Percentiles rank a stretch among this genome's conserved stretches.
These are phyloP conservation scores for Teratosphaeria zuluensis DNA, from an alignment of 2,329 filamentous ascomycete species.

Conservation along the genomic window DNA sequence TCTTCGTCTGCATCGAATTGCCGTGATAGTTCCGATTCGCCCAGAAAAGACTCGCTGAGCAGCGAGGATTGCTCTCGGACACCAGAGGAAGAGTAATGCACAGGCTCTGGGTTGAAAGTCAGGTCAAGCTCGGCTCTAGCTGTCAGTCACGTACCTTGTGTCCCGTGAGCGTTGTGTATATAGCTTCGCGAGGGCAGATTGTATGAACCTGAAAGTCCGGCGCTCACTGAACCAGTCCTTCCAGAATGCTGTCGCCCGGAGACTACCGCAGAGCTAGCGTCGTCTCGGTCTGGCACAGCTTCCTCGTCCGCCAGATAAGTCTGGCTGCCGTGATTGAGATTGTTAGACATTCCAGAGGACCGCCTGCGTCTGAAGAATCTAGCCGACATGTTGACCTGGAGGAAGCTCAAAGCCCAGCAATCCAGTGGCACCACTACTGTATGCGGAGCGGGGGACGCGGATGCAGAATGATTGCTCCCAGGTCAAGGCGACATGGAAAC, in stretches of 20 bases:
- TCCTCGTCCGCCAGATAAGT: background rate
- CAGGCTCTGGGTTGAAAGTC: slow-evolving; percentile 31
- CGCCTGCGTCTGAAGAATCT: slow-evolving; percentile 1
- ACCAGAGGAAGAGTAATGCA: slow-evolving; percentile 29
- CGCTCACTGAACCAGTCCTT: slow-evolving; percentile 1
- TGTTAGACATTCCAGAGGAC: slow-evolving; percentile 1
- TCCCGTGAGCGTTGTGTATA: slow-evolving; percentile 23
- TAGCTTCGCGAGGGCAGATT: slow-evolving; percentile 26
- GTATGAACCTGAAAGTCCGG: slow-evolving; percentile 19
- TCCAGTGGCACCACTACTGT: background rate
- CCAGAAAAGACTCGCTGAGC: slow-evolving; percentile 28
- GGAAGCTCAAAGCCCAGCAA: background rate
- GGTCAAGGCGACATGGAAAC: background rate
- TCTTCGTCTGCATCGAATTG: slow-evolving; percentile 10
- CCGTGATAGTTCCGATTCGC: slow-evolving; percentile 22
- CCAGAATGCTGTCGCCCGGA: background rate
- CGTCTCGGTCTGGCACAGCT: background rate
- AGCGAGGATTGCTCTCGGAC: slow-evolving; percentile 30
- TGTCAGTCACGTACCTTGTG: slow-evolving; percentile 8
- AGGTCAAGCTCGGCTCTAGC: background rate
- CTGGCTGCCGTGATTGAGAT: background rate
- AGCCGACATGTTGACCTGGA: background rate
- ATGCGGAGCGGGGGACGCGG: background rate
- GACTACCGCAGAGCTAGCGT: background rate
- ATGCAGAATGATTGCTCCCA: background rate